These are phyloP conservation scores for Kitagawia praeruptora DNA, from an alignment of 129 eudicot species.

Conservation along the genomic window DNA sequence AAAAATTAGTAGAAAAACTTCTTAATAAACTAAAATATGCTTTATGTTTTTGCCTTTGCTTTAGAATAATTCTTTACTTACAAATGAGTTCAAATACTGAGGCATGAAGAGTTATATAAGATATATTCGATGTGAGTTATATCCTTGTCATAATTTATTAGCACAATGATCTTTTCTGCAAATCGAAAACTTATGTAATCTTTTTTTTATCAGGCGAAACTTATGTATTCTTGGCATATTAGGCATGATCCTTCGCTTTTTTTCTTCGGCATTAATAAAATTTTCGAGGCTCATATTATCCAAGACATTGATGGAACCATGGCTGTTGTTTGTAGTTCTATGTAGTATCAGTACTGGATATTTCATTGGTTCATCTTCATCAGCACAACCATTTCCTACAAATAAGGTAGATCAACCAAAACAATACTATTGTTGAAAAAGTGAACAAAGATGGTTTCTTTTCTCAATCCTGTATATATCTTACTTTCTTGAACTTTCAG, in stretches of 20 bases:
- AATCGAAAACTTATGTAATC: not conserved
- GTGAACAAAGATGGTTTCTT: too few species aligned
- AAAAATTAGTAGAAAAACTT: not conserved
- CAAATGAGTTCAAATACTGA: not conserved
- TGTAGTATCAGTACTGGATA: conserved; percentile 9
- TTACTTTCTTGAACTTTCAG: not conserved
- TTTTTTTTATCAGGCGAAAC: not conserved
- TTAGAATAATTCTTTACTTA: not conserved
- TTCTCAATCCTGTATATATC: not conserved
- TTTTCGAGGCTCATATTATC: not conserved
- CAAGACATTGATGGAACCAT: conserved; percentile 7
- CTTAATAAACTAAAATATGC: not conserved
- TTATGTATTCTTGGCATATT: not conserved
- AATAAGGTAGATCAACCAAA: not conserved
- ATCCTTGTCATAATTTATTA: not conserved
- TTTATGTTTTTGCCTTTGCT: not conserved
- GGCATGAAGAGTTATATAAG: not conserved
- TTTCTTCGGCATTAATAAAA: not conserved
- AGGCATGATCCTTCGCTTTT: not conserved
- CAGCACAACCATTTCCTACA: not conserved
- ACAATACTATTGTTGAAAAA: too few species aligned
- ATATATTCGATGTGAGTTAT: not conserved
- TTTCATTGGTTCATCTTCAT: conserved; percentile 11
- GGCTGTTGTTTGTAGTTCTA: conserved; percentile 9
- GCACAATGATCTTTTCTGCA: not conserved